phyloP scores from a whole-genome alignment of 2,329 filamentous ascomycete species.

The Penicillium glabrum region DNA sequence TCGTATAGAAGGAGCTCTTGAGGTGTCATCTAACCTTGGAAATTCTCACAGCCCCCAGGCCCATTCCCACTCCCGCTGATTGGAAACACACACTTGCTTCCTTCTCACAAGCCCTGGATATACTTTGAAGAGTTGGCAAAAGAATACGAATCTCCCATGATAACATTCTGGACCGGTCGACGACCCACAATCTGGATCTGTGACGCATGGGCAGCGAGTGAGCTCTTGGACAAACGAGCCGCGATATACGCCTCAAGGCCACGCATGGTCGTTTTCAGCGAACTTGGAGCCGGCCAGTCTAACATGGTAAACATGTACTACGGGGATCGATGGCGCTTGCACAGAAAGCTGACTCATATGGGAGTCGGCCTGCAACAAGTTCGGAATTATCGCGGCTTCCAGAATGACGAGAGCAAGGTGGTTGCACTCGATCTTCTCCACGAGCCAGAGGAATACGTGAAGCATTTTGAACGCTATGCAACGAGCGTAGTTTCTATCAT shows the following conservation, averaged over 20 bases:
- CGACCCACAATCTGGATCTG: conserved; percentile 29
- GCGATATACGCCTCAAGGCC: conserved; percentile 32
- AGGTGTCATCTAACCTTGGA: background rate
- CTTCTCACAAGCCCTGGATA: conserved; percentile 58
- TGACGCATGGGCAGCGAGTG: conserved; percentile 30
- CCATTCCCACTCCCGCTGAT: conserved; percentile 56
- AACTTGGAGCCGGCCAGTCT: conserved; percentile 24
- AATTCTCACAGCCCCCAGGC: conserved; percentile 50
- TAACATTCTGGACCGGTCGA: conserved; percentile 58
- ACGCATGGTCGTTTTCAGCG: conserved; percentile 32
- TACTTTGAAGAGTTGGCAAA: conserved; percentile 57
- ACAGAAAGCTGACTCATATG: conserved; percentile 54
- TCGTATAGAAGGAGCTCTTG: rapidly evolving
- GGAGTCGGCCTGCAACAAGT: conserved; percentile 58
- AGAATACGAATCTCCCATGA: conserved; percentile 45
- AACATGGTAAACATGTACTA: conserved; percentile 47
- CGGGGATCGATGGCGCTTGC: conserved; percentile 38
- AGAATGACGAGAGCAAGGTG: conserved; percentile 59
- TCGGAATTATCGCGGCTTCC: conserved; percentile 53
- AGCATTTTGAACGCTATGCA: conserved; percentile 42
- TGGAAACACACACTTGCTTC: conserved; percentile 56
- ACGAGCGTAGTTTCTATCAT: conserved; percentile 44
- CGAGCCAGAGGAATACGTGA: conserved; percentile 37
- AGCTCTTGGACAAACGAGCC: conserved; percentile 34
- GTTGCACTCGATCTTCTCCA: conserved; percentile 48